These are phyloP conservation scores for Parietaria judaica DNA, from an alignment of 306 rosid genomes.

Conservation along the genomic window DNA sequence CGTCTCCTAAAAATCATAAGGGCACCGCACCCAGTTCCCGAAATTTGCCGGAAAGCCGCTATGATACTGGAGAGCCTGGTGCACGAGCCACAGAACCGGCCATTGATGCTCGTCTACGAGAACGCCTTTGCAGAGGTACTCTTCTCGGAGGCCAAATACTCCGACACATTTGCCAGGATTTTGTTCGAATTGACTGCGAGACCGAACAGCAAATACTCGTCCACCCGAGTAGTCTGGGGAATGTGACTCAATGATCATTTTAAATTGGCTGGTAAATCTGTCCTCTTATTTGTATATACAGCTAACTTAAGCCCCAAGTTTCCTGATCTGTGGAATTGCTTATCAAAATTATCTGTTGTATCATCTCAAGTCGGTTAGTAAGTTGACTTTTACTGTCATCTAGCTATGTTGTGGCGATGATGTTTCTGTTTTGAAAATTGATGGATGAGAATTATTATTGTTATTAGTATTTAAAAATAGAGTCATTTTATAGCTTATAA, in stretches of 20 bases:
- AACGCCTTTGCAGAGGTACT: constrained; percentile 92
- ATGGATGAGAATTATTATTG: neutral
- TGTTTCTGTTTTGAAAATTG: neutral
- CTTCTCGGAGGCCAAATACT: constrained; percentile 61
- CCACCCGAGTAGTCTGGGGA: constrained; percentile 98
- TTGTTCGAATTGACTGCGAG: constrained; percentile 83
- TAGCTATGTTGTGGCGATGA: neutral
- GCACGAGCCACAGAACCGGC: constrained; percentile 89
- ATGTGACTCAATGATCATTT: constrained; percentile 37
- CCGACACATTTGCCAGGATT: constrained; percentile 89
- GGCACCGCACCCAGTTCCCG: constrained; percentile 82
- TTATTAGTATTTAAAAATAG: too few relatives aligned
- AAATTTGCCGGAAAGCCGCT: constrained; percentile 92
- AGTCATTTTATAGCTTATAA: too few relatives aligned
- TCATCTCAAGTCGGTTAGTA: neutral
- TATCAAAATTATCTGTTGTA: constrained; percentile 3
- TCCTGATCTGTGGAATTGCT: neutral
- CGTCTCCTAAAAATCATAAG: constrained; percentile 77
- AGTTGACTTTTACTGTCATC: neutral
- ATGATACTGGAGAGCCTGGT: constrained; percentile 90
- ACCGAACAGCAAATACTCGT: constrained; percentile 69
- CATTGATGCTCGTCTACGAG: constrained; percentile 68
- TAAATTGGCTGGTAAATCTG: constrained; percentile 14
- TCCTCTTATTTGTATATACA: constrained; percentile 24
- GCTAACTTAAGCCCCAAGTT: constrained; percentile 11